Conservation (phyloP, 257 asterid species). For the Haberlea rhodopensis region DNA sequence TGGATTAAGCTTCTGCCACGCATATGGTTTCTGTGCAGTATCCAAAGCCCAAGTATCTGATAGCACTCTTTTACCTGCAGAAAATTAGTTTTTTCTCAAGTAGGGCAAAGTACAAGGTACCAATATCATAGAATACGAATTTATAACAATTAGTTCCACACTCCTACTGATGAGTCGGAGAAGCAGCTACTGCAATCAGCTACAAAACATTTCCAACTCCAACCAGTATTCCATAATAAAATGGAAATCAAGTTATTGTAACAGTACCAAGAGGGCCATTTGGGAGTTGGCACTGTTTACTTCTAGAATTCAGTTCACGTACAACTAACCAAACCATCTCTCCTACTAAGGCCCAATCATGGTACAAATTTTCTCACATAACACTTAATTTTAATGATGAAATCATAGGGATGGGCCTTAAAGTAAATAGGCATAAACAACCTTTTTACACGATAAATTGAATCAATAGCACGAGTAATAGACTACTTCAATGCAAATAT, state of each 20-base stretch:
- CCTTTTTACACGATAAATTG: background rate
- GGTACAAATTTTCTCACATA: background rate
- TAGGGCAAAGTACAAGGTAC: slow-evolving; percentile 22
- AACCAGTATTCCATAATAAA: slow-evolving; percentile 6
- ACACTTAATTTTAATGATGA: too few relatives aligned
- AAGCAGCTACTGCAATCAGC: slow-evolving; percentile 1
- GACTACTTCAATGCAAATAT: background rate
- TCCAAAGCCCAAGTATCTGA: slow-evolving; percentile 99
- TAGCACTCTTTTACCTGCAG: slow-evolving; percentile 81
- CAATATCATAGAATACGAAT: slow-evolving; percentile 5
- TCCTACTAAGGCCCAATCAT: background rate
- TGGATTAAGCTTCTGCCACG: slow-evolving; percentile 92
- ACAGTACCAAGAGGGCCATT: slow-evolving; percentile 2
- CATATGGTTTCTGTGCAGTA: slow-evolving; percentile 98
- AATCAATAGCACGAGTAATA: background rate
- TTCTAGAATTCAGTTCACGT: background rate
- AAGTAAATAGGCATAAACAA: background rate
- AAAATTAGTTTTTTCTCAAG: slow-evolving; percentile 22
- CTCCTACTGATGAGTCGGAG: background rate
- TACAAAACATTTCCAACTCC: slow-evolving; percentile 9
- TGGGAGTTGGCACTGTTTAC: background rate
- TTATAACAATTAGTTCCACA: background rate
- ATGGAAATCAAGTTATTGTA: background rate
- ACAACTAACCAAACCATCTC: background rate
- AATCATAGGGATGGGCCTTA: background rate